Conservation (phyloP, 2,329 filamentous ascomycete species). For the Cryphonectria parasitica region DNA sequence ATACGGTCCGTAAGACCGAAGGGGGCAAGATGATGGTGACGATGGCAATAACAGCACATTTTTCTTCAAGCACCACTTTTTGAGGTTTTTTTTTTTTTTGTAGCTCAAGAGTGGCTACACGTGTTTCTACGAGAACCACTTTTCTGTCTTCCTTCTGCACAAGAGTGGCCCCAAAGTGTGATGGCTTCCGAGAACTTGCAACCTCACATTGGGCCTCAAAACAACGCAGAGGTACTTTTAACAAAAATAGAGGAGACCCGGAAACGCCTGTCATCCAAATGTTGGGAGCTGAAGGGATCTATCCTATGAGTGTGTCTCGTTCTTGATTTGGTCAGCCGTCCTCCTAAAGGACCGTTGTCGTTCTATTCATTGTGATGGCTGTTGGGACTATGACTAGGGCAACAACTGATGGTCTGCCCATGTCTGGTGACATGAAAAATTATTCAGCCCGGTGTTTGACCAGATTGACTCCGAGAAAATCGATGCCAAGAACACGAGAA, state of each 20-base stretch:
- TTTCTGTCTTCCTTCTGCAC: background rate
- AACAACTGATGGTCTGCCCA: background rate
- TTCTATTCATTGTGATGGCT: background rate
- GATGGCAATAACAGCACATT: background rate
- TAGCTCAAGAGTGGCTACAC: background rate
- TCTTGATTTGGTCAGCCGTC: background rate
- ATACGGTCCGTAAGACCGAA: background rate
- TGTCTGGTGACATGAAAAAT: background rate
- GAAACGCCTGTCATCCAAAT: background rate
- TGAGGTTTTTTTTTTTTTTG: background rate
- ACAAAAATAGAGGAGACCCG: background rate
- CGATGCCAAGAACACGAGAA: background rate
- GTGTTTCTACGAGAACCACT: background rate
- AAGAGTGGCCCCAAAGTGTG: background rate
- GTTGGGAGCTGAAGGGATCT: background rate
- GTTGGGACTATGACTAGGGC: background rate
- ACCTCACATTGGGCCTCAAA: background rate
- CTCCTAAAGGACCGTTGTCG: background rate
- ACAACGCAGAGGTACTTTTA: background rate
- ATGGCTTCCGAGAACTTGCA: background rate
- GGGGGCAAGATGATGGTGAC: background rate
- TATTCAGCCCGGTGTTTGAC: background rate
- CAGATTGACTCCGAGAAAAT: background rate
- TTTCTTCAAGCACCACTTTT: background rate
- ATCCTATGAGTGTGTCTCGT: background rate